Conservation (phyloP, 179 eudicot species). For the Drosera spatulata region DNA sequence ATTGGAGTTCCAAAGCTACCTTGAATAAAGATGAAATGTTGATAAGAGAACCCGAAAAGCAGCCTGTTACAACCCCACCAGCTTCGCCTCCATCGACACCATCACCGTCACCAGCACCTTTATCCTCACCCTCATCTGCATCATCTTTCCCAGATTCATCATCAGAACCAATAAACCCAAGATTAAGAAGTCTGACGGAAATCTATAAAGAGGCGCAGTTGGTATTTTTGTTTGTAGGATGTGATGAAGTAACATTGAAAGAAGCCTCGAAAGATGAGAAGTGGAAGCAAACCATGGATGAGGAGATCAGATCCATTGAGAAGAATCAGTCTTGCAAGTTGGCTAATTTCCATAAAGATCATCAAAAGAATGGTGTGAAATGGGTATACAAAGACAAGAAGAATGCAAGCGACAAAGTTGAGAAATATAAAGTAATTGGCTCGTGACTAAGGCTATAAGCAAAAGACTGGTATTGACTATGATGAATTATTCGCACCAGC, state of each 20-base stretch:
- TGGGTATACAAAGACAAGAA: background rate
- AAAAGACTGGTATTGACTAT: background rate
- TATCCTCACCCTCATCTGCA: background rate
- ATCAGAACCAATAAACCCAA: too few relatives aligned
- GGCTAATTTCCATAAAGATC: background rate
- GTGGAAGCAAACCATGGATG: background rate
- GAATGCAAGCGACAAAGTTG: background rate
- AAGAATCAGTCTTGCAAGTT: background rate
- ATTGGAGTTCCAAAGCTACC: background rate
- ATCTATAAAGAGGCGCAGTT: background rate
- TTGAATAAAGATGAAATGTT: too few relatives aligned
- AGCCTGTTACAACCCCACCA: too few relatives aligned
- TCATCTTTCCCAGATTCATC: background rate
- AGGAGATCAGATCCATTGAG: background rate
- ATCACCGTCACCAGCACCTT: background rate
- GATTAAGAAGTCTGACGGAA: background rate
- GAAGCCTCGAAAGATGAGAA: background rate
- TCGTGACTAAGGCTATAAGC: background rate
- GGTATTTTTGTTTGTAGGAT: background rate
- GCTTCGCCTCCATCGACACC: background rate
- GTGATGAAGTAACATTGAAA: background rate
- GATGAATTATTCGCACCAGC: background rate
- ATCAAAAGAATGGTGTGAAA: background rate
- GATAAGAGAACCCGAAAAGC: too few relatives aligned
- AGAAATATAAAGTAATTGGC: slow-evolving; percentile 1